Percentiles rank a stretch among this genome's conserved stretches.
Evolutionary conservation across 768 basidiomycete species (phyloP).

Genomic region (Chalciporus piperatus): DNA sequence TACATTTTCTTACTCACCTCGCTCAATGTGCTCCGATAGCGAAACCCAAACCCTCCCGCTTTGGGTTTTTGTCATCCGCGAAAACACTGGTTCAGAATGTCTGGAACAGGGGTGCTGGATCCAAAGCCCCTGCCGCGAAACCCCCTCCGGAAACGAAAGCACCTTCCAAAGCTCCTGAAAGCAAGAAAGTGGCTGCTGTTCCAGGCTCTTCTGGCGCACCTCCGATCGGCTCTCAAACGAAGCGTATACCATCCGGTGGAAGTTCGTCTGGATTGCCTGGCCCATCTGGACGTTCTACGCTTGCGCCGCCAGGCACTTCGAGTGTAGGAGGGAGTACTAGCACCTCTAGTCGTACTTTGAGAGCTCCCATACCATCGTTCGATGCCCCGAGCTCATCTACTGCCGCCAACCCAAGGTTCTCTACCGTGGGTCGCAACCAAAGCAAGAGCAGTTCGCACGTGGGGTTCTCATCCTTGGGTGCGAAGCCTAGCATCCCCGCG

Average conservation of each 20-base stretch:
- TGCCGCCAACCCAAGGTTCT: slow-evolving; percentile 11
- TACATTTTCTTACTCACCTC: not conserved
- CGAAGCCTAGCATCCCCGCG: slow-evolving; percentile 28
- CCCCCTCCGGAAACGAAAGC: slow-evolving; percentile 22
- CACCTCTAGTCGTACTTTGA: slow-evolving; percentile 16
- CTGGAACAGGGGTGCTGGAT: slow-evolving; percentile 56
- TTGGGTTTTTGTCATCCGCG: slow-evolving; percentile 68
- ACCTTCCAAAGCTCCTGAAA: slow-evolving; percentile 4
- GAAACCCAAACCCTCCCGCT: slow-evolving; percentile 45
- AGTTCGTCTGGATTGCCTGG: slow-evolving; percentile 8
- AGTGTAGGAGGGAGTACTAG: slow-evolving; percentile 3
- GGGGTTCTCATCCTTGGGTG: slow-evolving; percentile 40
- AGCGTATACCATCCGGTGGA: slow-evolving; percentile 15
- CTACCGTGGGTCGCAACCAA: slow-evolving; percentile 19
- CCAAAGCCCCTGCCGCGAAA: slow-evolving; percentile 26
- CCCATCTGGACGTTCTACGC: slow-evolving; percentile 9
- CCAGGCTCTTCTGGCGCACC: slow-evolving; percentile 23
- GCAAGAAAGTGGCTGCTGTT: slow-evolving; percentile 21
- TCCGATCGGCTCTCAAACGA: slow-evolving; percentile 18
- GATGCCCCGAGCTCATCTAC: slow-evolving; percentile 9
- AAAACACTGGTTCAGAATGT: slow-evolving; percentile 72
- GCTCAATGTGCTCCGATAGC: slow-evolving; percentile 29
- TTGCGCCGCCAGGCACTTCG: slow-evolving; percentile 11
- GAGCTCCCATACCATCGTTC: slow-evolving; percentile 21
- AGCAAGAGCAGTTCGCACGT: slow-evolving; percentile 15